Percentiles rank a stretch among this genome's conserved stretches.
These are phyloP conservation scores for Penicillium cosmopolitanum DNA, from an alignment of 495 filamentous ascomycete genomes.

Conservation along the genomic window DNA sequence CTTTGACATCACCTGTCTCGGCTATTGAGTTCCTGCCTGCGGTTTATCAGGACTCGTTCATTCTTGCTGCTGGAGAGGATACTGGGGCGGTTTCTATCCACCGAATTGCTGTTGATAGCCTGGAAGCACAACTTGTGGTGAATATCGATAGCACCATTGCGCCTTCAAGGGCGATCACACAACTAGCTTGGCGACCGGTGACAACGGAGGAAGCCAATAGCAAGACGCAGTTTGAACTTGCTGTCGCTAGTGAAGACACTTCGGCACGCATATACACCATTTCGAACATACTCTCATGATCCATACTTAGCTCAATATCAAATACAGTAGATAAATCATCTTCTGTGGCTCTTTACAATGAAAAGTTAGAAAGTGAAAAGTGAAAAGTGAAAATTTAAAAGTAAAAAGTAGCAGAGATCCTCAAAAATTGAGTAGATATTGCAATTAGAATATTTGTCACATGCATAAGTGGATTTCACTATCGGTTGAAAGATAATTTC, in stretches of 20 bases:
- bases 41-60: conserved; percentile 41
- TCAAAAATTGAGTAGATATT: neutral
- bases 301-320: conserved; percentile 21
- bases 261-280: conserved; percentile 75
- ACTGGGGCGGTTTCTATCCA: conserved; percentile 49
- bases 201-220: conserved; percentile 15
- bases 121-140: conserved; percentile 48
- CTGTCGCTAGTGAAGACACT: conserved; percentile 81
- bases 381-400: too few species aligned
- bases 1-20: conserved; percentile 66
- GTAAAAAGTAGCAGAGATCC: neutral
- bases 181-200: conserved; percentile 76
- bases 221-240: conserved; percentile 57
- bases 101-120: conserved; percentile 40
- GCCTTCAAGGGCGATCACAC: conserved; percentile 75
- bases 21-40: conserved; percentile 69
- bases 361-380: neutral
- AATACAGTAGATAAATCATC: neutral
- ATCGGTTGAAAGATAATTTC: conserved; percentile 4
- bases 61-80: conserved; percentile 69
- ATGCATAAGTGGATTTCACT: neutral
- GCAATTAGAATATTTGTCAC: neutral
- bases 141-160: conserved; percentile 48
- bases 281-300: conserved; percentile 36
- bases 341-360: neutral